phyloP scores from a whole-genome alignment of 371 early-diverging fungal genomes.

The Actinomucor elegans region DNA sequence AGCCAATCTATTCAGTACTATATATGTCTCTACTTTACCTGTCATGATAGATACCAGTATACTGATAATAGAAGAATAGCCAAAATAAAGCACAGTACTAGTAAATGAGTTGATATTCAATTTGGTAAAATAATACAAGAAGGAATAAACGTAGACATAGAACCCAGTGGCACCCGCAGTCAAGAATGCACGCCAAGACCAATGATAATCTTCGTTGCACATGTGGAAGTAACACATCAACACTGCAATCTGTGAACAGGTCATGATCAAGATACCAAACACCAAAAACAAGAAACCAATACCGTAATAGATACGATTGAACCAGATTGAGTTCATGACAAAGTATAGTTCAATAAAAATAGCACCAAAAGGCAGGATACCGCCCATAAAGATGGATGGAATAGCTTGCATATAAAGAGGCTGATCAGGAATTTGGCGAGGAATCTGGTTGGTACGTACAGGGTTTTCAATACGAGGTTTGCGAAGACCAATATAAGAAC shows the following conservation, averaged over 20 bases:
- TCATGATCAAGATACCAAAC: slow-evolving; percentile 78
- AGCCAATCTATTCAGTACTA: no score
- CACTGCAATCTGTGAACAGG: slow-evolving; percentile 83
- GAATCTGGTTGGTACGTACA: slow-evolving; percentile 90
- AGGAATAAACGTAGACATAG: slow-evolving; percentile 87
- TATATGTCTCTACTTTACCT: not conserved
- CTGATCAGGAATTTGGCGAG: slow-evolving; percentile 87
- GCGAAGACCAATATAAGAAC: slow-evolving; percentile 93
- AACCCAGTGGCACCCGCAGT: slow-evolving; percentile 85
- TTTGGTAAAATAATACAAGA: slow-evolving; percentile 76
- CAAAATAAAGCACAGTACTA: slow-evolving; percentile 87
- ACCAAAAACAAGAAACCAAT: slow-evolving; percentile 85
- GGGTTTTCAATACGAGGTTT: slow-evolving; percentile 84
- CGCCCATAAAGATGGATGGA: slow-evolving; percentile 81
- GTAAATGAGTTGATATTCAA: slow-evolving; percentile 73
- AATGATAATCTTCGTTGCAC: slow-evolving; percentile 91
- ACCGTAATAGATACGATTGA: slow-evolving; percentile 87
- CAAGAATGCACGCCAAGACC: slow-evolving; percentile 95
- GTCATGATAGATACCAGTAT: slow-evolving; percentile 57
- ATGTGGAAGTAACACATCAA: slow-evolving; percentile 90
- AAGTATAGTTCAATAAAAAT: slow-evolving; percentile 89
- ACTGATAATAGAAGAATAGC: slow-evolving; percentile 83
- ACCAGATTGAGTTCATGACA: slow-evolving; percentile 92
- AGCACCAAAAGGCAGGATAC: slow-evolving; percentile 87
- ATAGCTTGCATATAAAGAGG: slow-evolving; percentile 69